Evolutionary conservation across 495 filamentous ascomycete genomes (phyloP).

Genomic region (Daldinia grandis): DNA sequence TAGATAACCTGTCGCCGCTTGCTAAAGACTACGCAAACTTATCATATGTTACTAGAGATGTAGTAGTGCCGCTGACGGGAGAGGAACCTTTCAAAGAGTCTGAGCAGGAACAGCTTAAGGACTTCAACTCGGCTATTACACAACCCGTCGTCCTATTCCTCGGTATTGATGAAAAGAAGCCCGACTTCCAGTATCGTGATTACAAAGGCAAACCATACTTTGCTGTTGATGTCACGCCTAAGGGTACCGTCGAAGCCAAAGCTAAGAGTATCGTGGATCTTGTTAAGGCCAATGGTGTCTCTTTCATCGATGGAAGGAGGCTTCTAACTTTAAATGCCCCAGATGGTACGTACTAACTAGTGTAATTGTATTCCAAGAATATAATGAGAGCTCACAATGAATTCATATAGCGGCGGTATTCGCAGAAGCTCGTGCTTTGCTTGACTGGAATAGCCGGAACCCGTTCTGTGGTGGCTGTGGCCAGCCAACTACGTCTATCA

Average conservation of each 20-base stretch:
- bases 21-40: conserved; percentile 64
- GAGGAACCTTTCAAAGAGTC: conserved; percentile 71
- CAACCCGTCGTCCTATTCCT: conserved; percentile 81
- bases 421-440: conserved; percentile 85
- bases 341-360: conserved; percentile 47
- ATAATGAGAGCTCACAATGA: conserved; percentile 9
- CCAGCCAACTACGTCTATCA: conserved; percentile 80
- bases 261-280: conserved; percentile 59
- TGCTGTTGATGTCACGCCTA: conserved; percentile 86
- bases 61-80: conserved; percentile 75
- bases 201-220: conserved; percentile 86
- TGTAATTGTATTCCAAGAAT: neutral
- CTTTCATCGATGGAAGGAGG: conserved; percentile 45
- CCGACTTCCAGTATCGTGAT: conserved; percentile 55
- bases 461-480: conserved; percentile 89
- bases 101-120: conserved; percentile 76
- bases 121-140: conserved; percentile 74
- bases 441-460: conserved; percentile 96
- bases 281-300: conserved; percentile 44
- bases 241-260: conserved; percentile 63
- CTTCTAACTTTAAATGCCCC: conserved; percentile 53
- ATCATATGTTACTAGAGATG: conserved; percentile 67
- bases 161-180: conserved; percentile 76
- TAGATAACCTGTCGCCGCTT: conserved; percentile 82
- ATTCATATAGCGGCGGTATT: conserved; percentile 86